phyloP scores from a whole-genome alignment of 805 yeast species.

The Wickerhamomyces mucosus region DNA sequence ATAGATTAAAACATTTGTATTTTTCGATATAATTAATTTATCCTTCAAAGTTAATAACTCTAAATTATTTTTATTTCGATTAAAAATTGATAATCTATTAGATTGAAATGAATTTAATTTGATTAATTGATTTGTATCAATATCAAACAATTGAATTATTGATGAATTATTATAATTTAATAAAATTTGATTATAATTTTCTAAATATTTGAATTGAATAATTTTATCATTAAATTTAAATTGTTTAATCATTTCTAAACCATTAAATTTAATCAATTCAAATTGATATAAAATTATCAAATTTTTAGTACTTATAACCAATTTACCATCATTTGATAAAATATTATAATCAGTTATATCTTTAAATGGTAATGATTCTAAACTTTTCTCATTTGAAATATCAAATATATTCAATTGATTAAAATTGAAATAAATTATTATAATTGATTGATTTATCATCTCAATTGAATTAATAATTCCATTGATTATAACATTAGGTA shows the following conservation, averaged over 20 bases:
- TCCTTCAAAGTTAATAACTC: too few relatives aligned
- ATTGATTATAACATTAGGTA: neutral
- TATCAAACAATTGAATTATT: neutral
- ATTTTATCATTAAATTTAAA: constrained; percentile 21
- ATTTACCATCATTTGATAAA: neutral
- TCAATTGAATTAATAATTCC: neutral
- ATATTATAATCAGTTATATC: constrained; percentile 8
- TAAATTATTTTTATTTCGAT: too few relatives aligned
- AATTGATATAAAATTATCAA: constrained; percentile 8
- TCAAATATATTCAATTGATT: constrained; percentile 1
- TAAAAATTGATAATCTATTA: neutral
- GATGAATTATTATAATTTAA: neutral
- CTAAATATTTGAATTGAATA: constrained; percentile 11
- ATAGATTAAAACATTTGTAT: constrained; percentile 3
- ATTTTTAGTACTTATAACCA: constrained; percentile 12
- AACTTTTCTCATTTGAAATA: neutral
- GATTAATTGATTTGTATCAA: neutral
- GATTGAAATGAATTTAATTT: constrained; percentile 3
- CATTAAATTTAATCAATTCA: constrained; percentile 9
- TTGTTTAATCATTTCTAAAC: constrained; percentile 19
- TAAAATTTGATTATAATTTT: neutral
- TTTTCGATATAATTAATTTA: constrained; percentile 3
- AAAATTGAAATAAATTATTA: neutral
- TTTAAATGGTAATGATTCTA: constrained; percentile 13
- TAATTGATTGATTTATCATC: neutral